Evolutionary conservation across 352 stramenopile species (phyloP), one percentile per base, ranked within the genome.

Genomic region (Pythium phragmiticola): DNA sequence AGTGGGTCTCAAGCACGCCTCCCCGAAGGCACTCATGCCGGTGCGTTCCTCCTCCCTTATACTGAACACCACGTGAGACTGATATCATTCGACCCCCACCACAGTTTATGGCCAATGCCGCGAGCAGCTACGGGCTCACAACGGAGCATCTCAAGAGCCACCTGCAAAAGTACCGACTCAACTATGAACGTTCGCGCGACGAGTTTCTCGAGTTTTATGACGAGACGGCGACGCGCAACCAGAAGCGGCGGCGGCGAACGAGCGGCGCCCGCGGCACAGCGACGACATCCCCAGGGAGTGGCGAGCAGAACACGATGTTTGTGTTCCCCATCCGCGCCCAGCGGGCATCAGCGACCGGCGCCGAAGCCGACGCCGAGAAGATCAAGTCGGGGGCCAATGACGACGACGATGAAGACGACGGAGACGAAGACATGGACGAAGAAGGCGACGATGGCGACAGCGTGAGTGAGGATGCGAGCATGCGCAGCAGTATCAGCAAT

Each of bases 151-250:
- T 95, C 30, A 95, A 95, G 72, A 93, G 83, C 50, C 87, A 95
- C 68, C 46, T 95, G 63, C 87, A 95, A 64, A 95, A 95, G 68
- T 95, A 93, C 68, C 84, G 87, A 19, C 81, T 94, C 56, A 93
- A 95, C 60, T 94, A 94, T 60, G 85, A 95, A 54, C 81, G 82
- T 23, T 95, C 87, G 26, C 80, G 87, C 7, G 74, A 79, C 64
- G 84, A 95, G 67, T 95, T 95, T 57, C 79, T 95, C 39, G 82
- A 90, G 65, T 92, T 87, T 60, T 94, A 90, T 65, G 84, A 95
- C 62, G 79, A 88, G 50, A 94, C 80, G 50, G 73, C 81, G 21
- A 28, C 36, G 13, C 34, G 36, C 30, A 63, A 63, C 26, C 46
- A 52, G 47, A 92, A 92, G 63, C 78, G 83, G 0, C 75, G 75